phyloP scores from a whole-genome alignment of 2,329 filamentous ascomycete genomes.

The Botrytis paeoniae region DNA sequence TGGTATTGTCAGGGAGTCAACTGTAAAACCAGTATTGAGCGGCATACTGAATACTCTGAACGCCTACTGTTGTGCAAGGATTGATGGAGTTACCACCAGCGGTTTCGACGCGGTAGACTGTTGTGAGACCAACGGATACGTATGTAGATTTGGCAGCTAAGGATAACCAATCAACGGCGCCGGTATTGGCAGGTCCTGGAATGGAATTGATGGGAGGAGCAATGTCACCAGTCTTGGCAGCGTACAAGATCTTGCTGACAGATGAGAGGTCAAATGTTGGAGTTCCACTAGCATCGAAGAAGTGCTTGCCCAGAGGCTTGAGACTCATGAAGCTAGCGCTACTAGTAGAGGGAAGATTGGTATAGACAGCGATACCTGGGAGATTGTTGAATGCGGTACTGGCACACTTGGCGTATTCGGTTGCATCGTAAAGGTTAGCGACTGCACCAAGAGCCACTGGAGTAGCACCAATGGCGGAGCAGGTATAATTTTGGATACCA shows the following conservation, averaged over 20 bases:
- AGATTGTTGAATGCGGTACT: conserved; percentile 24
- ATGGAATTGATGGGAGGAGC: conserved; percentile 29
- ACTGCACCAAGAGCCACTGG: conserved; percentile 33
- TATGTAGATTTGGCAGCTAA: conserved; percentile 30
- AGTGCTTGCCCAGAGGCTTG: conserved; percentile 32
- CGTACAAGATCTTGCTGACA: conserved; percentile 28
- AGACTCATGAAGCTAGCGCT: conserved; percentile 18
- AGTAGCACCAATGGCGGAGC: conserved; percentile 24
- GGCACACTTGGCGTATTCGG: conserved; percentile 27
- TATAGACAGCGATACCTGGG: conserved; percentile 28
- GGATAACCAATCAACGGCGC: conserved; percentile 36
- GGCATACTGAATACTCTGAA: conserved; percentile 32
- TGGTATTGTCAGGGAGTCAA: background rate
- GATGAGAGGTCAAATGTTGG: conserved; percentile 34
- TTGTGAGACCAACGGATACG: conserved; percentile 25
- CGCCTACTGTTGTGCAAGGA: conserved; percentile 23
- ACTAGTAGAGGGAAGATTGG: conserved; percentile 18
- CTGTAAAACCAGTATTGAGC: conserved; percentile 36
- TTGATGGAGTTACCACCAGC: conserved; percentile 30
- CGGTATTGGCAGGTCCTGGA: conserved; percentile 30
- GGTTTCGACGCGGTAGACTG: conserved; percentile 36
- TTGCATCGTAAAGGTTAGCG: conserved; percentile 37
- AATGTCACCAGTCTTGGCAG: conserved; percentile 27
- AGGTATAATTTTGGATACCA: conserved; percentile 39
- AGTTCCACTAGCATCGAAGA: conserved; percentile 32